Evolutionary conservation across 1,284 basidiomycete genomes (phyloP).

Genomic region (Rhodofomes roseus): DNA sequence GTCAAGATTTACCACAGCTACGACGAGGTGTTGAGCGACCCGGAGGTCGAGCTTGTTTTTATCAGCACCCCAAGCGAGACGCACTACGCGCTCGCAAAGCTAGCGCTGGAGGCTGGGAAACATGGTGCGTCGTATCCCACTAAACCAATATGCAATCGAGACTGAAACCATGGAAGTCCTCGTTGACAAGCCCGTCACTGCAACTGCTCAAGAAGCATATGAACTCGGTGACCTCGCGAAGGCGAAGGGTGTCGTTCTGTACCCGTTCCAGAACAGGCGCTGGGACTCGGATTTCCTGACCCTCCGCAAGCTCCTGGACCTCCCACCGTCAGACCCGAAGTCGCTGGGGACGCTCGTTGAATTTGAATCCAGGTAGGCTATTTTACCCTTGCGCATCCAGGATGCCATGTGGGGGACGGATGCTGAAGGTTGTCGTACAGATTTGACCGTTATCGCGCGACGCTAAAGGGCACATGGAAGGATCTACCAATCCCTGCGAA

Average conservation of each 20-base stretch:
- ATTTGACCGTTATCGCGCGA: constrained; percentile 74
- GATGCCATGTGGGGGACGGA: neutral
- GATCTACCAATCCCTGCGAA: constrained; percentile 51
- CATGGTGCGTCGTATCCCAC: constrained; percentile 48
- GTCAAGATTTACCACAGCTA: constrained; percentile 53
- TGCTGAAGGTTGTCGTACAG: constrained; percentile 29
- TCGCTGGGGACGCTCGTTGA: constrained; percentile 66
- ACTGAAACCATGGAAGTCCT: constrained; percentile 44
- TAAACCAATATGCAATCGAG: neutral
- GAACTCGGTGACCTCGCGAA: constrained; percentile 68
- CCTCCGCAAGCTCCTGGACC: constrained; percentile 59
- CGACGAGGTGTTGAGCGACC: constrained; percentile 54
- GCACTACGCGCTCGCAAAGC: constrained; percentile 70
- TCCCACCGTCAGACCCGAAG: constrained; percentile 46
- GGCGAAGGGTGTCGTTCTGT: constrained; percentile 63
- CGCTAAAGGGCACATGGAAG: constrained; percentile 70
- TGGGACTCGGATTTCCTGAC: constrained; percentile 85
- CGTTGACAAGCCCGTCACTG: constrained; percentile 82
- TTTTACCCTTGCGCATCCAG: neutral
- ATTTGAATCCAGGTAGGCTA: constrained; percentile 67
- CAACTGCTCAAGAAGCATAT: constrained; percentile 60
- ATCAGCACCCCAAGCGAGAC: constrained; percentile 80
- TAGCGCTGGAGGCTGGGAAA: constrained; percentile 68
- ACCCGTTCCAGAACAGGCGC: constrained; percentile 79
- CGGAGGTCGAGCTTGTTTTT: constrained; percentile 64